Percentiles rank a stretch among this genome's conserved stretches.
Evolutionary conservation across 495 filamentous ascomycete species (phyloP).

Genomic region (Penicillium cosmopolitanum): DNA sequence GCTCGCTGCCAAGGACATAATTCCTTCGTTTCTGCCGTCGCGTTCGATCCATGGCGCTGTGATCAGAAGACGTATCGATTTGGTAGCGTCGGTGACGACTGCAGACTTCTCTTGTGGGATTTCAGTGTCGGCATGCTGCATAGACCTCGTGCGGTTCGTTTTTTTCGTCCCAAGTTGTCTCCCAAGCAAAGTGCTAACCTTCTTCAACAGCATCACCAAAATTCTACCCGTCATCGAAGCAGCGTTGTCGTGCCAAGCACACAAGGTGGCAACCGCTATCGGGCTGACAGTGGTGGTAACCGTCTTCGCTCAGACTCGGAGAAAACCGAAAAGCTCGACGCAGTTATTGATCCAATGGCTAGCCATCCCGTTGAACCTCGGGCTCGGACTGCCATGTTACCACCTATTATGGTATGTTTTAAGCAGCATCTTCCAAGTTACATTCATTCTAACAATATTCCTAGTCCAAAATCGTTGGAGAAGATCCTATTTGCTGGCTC

Average conservation of each 20-base stretch:
- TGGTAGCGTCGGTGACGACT: conserved; percentile 93
- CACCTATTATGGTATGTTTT: conserved; percentile 81
- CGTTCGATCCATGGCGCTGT: conserved; percentile 95
- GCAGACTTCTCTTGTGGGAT: conserved; percentile 90
- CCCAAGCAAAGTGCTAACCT: conserved; percentile 14
- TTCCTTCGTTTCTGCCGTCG: conserved; percentile 91
- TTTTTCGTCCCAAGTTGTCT: background rate
- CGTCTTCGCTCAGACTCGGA: conserved; percentile 65
- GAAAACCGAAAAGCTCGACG: conserved; percentile 58
- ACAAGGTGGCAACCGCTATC: conserved; percentile 70
- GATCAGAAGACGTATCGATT: conserved; percentile 94
- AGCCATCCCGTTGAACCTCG: conserved; percentile 82
- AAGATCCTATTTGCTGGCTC: conserved; percentile 86
- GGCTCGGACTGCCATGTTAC: conserved; percentile 78
- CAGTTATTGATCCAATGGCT: conserved; percentile 50
- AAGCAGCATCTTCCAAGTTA: background rate
- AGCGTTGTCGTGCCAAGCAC: conserved; percentile 49
- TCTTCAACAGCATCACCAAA: conserved; percentile 53
- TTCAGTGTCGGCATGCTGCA: conserved; percentile 96
- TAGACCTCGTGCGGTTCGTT: conserved; percentile 76
- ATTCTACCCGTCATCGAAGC: conserved; percentile 40
- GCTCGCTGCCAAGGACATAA: conserved; percentile 93
- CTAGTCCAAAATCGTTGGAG: conserved; percentile 82
- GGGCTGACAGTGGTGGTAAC: conserved; percentile 67
- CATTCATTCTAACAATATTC: background rate